A percentile compares a stretch with the other conserved stretches of the same genome.
Evolutionary conservation across 495 filamentous ascomycete species (phyloP).

Genomic region (Ascobolus immersus): DNA sequence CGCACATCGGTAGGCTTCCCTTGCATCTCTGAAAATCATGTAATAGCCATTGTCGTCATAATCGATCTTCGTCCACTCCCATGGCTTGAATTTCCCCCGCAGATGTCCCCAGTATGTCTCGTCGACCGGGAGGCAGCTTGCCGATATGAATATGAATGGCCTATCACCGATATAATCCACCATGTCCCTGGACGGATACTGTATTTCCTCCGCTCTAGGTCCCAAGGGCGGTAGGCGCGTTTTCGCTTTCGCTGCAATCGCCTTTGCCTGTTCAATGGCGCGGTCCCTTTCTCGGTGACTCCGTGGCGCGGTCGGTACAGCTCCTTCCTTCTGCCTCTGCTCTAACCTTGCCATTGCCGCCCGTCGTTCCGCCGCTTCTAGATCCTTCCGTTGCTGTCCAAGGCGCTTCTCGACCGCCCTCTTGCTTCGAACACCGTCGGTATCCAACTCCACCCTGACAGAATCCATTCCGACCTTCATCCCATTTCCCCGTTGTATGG

Average conservation of each 20-base stretch:
- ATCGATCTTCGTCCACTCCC: constrained; percentile 47
- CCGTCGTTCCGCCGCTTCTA: constrained; percentile 17
- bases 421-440: constrained; percentile 55
- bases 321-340: constrained; percentile 16
- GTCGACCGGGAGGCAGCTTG: constrained; percentile 70
- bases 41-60: constrained; percentile 73
- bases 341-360: constrained; percentile 18
- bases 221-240: no score
- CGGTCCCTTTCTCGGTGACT: no score
- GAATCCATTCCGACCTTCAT: constrained; percentile 43
- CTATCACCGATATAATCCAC: constrained; percentile 44
- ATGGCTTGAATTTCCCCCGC: constrained; percentile 59
- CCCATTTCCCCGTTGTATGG: constrained; percentile 41
- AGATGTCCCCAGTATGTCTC: constrained; percentile 59
- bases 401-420: constrained; percentile 45
- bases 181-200: no score
- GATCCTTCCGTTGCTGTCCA: constrained; percentile 33
- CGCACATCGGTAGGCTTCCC: constrained; percentile 52
- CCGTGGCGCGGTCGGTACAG: no score
- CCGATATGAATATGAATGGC: constrained; percentile 80
- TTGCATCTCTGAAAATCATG: constrained; percentile 61
- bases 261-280: no score
- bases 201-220: no score
- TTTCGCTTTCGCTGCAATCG: no score
- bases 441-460: constrained; percentile 65